phyloP scores from a whole-genome alignment of 1,139 yeast genomes.

The Suhomyces guaymorum region DNA sequence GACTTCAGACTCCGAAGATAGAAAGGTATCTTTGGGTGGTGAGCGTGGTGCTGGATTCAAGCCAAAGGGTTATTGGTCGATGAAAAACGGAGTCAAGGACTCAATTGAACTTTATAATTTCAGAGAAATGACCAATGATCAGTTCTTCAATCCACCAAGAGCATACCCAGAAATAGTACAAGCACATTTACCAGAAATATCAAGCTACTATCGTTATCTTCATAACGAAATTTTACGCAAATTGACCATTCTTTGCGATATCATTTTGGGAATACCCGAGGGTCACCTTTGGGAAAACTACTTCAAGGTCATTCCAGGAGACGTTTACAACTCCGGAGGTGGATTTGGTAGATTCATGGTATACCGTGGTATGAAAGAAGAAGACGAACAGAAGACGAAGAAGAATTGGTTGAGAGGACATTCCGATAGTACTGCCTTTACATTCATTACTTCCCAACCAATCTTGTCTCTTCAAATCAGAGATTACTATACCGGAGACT shows the following conservation, averaged over 20 bases:
- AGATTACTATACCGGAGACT: constrained; percentile 26
- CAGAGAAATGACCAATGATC: constrained; percentile 34
- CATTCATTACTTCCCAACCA: constrained; percentile 33
- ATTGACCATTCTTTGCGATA: constrained; percentile 29
- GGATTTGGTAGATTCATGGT: constrained; percentile 38
- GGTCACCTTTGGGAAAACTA: constrained; percentile 35
- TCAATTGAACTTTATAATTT: constrained; percentile 45
- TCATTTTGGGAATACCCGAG: constrained; percentile 34
- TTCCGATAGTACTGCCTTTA: constrained; percentile 31
- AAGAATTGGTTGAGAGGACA: constrained; percentile 31
- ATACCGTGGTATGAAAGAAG: constrained; percentile 30
- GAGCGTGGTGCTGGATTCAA: constrained; percentile 50
- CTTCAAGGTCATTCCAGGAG: constrained; percentile 25
- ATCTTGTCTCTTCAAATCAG: constrained; percentile 31
- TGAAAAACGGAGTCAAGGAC: constrained; percentile 44
- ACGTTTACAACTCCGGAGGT: constrained; percentile 28
- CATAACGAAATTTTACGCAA: constrained; percentile 28
- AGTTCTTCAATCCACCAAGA: constrained; percentile 20
- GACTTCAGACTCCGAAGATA: constrained; percentile 33
- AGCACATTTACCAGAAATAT: constrained; percentile 29
- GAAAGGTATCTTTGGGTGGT: constrained; percentile 39
- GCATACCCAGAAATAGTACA: constrained; percentile 31
- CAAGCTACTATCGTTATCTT: constrained; percentile 28
- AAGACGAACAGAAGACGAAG: constrained; percentile 24
- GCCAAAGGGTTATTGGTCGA: constrained; percentile 48